Base-by-base conservation (phyloP, 2,329 filamentous ascomycete species). In the Orbilia quercus region DNA sequence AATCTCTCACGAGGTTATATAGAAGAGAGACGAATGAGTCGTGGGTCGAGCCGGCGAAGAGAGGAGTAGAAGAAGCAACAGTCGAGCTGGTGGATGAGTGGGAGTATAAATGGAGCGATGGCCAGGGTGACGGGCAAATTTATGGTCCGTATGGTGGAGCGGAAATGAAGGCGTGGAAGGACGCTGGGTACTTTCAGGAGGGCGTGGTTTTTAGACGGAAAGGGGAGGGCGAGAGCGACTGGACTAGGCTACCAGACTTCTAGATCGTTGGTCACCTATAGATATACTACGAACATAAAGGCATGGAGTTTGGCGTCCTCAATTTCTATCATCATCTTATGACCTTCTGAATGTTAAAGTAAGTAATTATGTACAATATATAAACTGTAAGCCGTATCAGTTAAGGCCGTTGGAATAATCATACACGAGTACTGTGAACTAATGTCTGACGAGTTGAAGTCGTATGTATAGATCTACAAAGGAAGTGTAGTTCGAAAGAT, bases 31-130 rank as follows among this genome's bases (percentile, higher is more conserved):
- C 92, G 0, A 93, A 93, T 34, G 92, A 96, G 77, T 87, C 90
- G 7, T 99, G 95, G 95, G 82, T 85, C 58, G 86, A 75, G 36
- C 69, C 57, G 18, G 65, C 80, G 81, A 18, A 83, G 87, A 75
- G 50, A 34, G 6, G 55, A 82, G 78, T 79, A 48, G 2, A 42
- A 4, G 22, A 67, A 40, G 77, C 79, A 50, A 79, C 80, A 22
- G 79, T 78, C 7, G 50, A 38, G 36, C 76, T 78, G 9, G 71
- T 77, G 1, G 81, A 82, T 36, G 86, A 87, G 84, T 99, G 94
- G 93, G 91, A 98, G 81, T 99, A 92, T 80, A 86, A 91, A 69
- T 99, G 95, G 95, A 89, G 88, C 40, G 92, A 96, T 80, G 91
- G 91, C 16, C 85, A 92, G 42, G 94, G 96, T 78, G 90, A 87